phyloP scores from a whole-genome alignment of 2,329 filamentous ascomycete species.

The Stylonectria norvegica region DNA sequence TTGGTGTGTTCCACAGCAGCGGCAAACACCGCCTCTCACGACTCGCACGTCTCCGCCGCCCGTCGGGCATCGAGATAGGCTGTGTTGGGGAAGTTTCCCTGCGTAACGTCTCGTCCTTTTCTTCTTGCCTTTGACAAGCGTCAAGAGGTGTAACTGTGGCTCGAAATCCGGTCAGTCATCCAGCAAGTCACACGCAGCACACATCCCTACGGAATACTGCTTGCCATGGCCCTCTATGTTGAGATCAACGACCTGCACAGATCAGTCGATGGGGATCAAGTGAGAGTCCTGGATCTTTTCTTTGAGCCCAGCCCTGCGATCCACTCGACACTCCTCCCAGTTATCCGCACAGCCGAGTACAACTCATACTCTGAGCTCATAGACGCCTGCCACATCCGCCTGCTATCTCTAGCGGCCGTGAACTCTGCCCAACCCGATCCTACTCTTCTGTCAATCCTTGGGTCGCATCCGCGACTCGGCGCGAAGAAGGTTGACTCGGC shows the following conservation, averaged over 20 bases:
- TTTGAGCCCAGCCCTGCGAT: conserved; percentile 80
- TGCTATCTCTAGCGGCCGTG: conserved; percentile 57
- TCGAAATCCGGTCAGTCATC: no score
- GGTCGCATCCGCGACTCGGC: conserved; percentile 79
- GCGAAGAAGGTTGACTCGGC: conserved; percentile 78
- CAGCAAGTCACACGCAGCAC: no score
- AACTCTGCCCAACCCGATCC: conserved; percentile 42
- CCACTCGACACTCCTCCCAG: conserved; percentile 66
- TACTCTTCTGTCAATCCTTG: conserved; percentile 68
- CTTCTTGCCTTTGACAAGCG: neutral
- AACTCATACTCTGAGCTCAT: conserved; percentile 68
- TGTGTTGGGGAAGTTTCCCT: neutral
- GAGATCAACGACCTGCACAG: conserved; percentile 52
- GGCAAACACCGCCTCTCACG: conserved; percentile 21
- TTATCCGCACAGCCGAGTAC: conserved; percentile 57
- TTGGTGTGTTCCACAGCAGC: conserved; percentile 10
- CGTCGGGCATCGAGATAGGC: conserved; percentile 8
- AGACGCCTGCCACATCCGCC: conserved; percentile 58
- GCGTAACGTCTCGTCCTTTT: neutral
- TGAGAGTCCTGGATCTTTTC: conserved; percentile 66
- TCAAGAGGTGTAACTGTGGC: neutral
- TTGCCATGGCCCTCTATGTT: conserved; percentile 49
- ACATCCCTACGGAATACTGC: no score
- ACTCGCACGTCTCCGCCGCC: conserved; percentile 25
- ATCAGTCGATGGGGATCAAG: conserved; percentile 54